Conservation (phyloP, 768 basidiomycete genomes). For the Pleurotus sapidus region DNA sequence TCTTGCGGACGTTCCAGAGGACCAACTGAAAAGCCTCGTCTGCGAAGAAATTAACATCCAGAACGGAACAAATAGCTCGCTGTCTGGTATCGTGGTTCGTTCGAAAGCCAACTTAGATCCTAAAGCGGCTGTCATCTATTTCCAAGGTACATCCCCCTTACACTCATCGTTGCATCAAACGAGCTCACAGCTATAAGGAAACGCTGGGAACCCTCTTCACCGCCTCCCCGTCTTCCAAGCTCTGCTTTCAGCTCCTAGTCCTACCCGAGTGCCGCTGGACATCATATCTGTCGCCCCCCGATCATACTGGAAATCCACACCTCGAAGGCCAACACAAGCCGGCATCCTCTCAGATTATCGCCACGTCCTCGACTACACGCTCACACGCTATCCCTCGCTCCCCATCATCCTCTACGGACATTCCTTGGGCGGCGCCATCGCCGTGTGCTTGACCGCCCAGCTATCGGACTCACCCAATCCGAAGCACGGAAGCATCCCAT, state of each 20-base stretch:
- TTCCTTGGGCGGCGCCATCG: slow-evolving; percentile 44
- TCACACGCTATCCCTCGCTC: slow-evolving; percentile 27
- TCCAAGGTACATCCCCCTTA: slow-evolving; percentile 18
- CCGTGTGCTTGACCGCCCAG: slow-evolving; percentile 34
- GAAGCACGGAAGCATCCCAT: background rate
- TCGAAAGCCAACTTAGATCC: background rate
- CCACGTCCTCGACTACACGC: slow-evolving; percentile 26
- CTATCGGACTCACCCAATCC: background rate
- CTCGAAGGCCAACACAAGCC: slow-evolving; percentile 30
- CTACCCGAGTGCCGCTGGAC: slow-evolving; percentile 8
- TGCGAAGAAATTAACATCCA: slow-evolving; percentile 17
- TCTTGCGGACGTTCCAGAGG: slow-evolving; percentile 18
- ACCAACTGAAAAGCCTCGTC: slow-evolving; percentile 9
- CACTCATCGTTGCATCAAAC: background rate
- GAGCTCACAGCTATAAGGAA: slow-evolving; percentile 34
- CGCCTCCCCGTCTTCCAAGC: slow-evolving; percentile 40
- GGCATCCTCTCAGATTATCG: slow-evolving; percentile 40
- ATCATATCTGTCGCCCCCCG: slow-evolving; percentile 43
- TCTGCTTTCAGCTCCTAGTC: slow-evolving; percentile 19
- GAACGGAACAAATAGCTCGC: background rate
- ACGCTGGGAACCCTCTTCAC: slow-evolving; percentile 46
- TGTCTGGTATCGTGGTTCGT: slow-evolving; percentile 16
- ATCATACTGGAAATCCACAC: slow-evolving; percentile 47
- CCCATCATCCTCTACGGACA: slow-evolving; percentile 41
- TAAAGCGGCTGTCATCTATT: slow-evolving; percentile 16